Percentiles rank a stretch among this genome's conserved stretches.
Evolutionary conservation across 2,329 filamentous ascomycete species (phyloP).

Genomic region (Phyllachora maydis): DNA sequence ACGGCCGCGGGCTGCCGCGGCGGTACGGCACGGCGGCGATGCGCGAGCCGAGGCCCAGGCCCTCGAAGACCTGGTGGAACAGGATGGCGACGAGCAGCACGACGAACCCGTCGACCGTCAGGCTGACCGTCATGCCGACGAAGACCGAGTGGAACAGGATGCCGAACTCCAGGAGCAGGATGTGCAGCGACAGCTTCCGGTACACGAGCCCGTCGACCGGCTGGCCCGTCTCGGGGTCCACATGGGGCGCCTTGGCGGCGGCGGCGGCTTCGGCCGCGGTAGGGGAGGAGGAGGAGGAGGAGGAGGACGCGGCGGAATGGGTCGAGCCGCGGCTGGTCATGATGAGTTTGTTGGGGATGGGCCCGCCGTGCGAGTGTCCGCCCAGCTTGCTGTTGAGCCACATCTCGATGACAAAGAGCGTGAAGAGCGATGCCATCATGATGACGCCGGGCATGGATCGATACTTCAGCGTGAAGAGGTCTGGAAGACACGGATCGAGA

Average conservation of each 20-base stretch:
- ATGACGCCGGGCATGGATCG: slow-evolving; percentile 42
- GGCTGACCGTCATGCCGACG: slow-evolving; percentile 52
- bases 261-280: too few species aligned
- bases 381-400: slow-evolving; percentile 37
- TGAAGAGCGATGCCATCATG: slow-evolving; percentile 41
- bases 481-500: slow-evolving; percentile 31
- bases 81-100: slow-evolving; percentile 47
- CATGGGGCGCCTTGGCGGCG: slow-evolving; percentile 12
- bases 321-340: too few species aligned
- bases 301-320: too few species aligned
- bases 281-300: too few species aligned
- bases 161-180: slow-evolving; percentile 54
- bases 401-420: slow-evolving; percentile 41
- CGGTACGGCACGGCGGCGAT: slow-evolving; percentile 46
- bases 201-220: slow-evolving; percentile 22
- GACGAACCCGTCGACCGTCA: slow-evolving; percentile 45
- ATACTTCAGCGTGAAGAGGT: slow-evolving; percentile 36
- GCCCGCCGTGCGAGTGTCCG: slow-evolving; percentile 35
- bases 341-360: slow-evolving; percentile 13
- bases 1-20: slow-evolving; percentile 32
- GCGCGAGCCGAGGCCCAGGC: slow-evolving; percentile 48
- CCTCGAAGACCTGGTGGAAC: slow-evolving; percentile 52
- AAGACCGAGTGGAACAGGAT: slow-evolving; percentile 66
- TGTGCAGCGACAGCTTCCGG: slow-evolving; percentile 49
- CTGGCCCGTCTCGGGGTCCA: slow-evolving; percentile 20